Conservation (phyloP, 805 yeast genomes). For the Candida pseudofarinosa region DNA sequence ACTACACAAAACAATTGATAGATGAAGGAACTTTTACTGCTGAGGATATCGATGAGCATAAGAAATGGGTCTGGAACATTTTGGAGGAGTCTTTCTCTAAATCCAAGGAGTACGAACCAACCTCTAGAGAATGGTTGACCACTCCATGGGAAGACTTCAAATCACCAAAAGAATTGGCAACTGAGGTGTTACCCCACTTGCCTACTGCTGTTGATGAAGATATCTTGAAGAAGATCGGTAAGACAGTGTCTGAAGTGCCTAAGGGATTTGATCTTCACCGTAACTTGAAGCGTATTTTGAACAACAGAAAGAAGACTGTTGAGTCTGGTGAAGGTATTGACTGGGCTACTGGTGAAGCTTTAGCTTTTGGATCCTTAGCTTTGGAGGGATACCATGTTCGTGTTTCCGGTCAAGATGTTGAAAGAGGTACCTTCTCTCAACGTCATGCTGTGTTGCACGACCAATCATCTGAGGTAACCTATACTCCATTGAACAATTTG, state of each 20-base stretch:
- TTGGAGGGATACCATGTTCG: slow-evolving; percentile 95
- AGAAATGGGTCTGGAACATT: slow-evolving; percentile 94
- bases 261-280: slow-evolving; percentile 84
- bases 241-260: slow-evolving; percentile 78
- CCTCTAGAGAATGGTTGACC: slow-evolving; percentile 95
- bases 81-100: slow-evolving; percentile 87
- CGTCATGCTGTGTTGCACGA: slow-evolving; percentile 98
- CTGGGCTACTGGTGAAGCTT: slow-evolving; percentile 99
- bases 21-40: slow-evolving; percentile 85
- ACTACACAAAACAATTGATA: slow-evolving; percentile 74
- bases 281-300: slow-evolving; percentile 91
- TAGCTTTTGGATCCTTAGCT: slow-evolving; percentile 90
- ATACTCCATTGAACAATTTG: slow-evolving; percentile 81
- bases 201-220: slow-evolving; percentile 86
- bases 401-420: slow-evolving; percentile 98
- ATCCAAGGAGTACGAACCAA: slow-evolving; percentile 86
- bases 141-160: slow-evolving; percentile 99
- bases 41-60: slow-evolving; percentile 92
- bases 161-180: slow-evolving; percentile 94
- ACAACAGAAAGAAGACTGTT: slow-evolving; percentile 78
- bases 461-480: slow-evolving; percentile 77
- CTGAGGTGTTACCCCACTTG: slow-evolving; percentile 90
- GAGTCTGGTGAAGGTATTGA: slow-evolving; percentile 93
- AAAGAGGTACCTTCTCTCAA: slow-evolving; percentile 99
- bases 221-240: slow-evolving; percentile 74